A percentile compares a stretch with the other conserved stretches of the same genome.
Conservation (phyloP, 495 filamentous ascomycete species). For the Neurospora tetraspora region DNA sequence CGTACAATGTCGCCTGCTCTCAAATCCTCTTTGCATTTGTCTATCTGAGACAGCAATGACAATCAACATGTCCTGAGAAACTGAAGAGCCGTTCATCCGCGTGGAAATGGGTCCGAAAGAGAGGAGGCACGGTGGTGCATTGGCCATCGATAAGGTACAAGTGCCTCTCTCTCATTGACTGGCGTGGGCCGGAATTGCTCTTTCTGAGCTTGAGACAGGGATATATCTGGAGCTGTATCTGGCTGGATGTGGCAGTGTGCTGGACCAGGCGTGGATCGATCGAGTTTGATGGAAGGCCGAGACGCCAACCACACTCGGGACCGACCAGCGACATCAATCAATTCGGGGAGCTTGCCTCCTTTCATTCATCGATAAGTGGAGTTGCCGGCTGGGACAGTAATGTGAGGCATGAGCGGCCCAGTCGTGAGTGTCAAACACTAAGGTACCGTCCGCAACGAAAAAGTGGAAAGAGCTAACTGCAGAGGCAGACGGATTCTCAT, state of each 20-base stretch:
- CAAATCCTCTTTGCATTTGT: background rate
- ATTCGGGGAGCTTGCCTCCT: too few species aligned
- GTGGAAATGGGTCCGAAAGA: background rate
- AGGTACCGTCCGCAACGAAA: background rate
- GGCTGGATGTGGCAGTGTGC: too few species aligned
- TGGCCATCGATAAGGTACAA: too few species aligned
- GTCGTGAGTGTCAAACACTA: background rate
- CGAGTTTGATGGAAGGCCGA: background rate
- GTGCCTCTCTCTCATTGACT: background rate
- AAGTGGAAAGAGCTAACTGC: background rate
- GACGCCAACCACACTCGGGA: background rate
- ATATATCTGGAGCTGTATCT: too few species aligned
- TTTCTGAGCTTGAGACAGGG: background rate
- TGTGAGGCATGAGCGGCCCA: background rate
- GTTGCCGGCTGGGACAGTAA: background rate
- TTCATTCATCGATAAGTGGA: background rate
- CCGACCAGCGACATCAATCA: background rate
- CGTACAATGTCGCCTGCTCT: background rate
- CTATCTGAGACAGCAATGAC: background rate
- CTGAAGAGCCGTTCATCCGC: too few species aligned
- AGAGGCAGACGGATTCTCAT: background rate
- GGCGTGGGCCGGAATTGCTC: background rate
- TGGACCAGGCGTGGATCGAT: too few species aligned
- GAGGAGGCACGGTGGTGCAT: background rate
- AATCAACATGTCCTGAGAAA: background rate